Conservation (phyloP, 2,329 filamentous ascomycete species). For the Talaromyces sp. region DNA sequence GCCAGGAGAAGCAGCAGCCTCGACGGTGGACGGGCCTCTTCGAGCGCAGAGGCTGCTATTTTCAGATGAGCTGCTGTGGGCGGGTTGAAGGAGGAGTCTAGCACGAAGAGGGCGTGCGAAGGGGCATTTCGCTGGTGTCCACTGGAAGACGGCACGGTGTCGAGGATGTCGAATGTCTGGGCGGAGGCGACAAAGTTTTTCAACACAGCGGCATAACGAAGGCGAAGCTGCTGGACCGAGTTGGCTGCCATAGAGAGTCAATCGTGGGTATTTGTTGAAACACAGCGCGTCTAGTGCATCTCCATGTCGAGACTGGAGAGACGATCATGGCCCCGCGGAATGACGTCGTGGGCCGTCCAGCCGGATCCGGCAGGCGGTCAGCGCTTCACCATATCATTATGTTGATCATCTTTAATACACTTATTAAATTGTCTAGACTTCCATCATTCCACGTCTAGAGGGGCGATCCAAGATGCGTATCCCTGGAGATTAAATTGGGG, state of each 20-base stretch:
- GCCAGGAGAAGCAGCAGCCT: slow-evolving; percentile 56
- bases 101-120: slow-evolving; percentile 51
- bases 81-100: slow-evolving; percentile 64
- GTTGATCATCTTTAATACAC: too few relatives aligned
- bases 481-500: not conserved
- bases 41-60: slow-evolving; percentile 51
- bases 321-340: not conserved
- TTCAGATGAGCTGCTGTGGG: slow-evolving; percentile 55
- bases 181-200: slow-evolving; percentile 39
- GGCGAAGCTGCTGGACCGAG: slow-evolving; percentile 22
- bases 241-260: not conserved
- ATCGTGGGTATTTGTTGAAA: too few relatives aligned
- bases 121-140: slow-evolving; percentile 11
- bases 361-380: slow-evolving; percentile 1
- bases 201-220: slow-evolving; percentile 35
- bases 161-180: slow-evolving; percentile 28
- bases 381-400: not conserved
- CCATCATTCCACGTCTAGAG: not conserved
- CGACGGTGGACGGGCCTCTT: slow-evolving; percentile 27
- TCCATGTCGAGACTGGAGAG: not conserved
- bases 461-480: not conserved
- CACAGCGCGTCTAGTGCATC: too few relatives aligned
- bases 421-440: too few relatives aligned
- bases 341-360: not conserved
- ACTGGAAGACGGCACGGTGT: slow-evolving; percentile 18